Conservation (phyloP, 2,329 filamentous ascomycete species). For the Aspergillus transmontanensis region DNA sequence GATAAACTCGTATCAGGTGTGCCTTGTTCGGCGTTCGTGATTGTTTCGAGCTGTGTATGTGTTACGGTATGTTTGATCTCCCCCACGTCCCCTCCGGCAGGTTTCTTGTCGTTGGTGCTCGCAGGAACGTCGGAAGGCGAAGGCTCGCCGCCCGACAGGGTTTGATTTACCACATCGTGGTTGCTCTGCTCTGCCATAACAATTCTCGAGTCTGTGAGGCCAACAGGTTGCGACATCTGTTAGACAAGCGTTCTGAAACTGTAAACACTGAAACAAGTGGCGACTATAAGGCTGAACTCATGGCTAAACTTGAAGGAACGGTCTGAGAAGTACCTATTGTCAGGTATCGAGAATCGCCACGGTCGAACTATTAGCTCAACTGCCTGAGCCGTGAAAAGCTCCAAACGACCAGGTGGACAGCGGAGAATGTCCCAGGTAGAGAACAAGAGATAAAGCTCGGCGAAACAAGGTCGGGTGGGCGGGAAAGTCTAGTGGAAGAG, state of each 20-base stretch:
- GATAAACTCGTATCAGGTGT: conserved; percentile 24
- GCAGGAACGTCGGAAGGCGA: conserved; percentile 68
- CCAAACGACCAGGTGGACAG: conserved; percentile 34
- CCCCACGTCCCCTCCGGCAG: conserved; percentile 55
- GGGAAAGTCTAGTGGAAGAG: conserved; percentile 16
- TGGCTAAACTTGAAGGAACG: conserved; percentile 22
- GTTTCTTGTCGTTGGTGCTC: conserved; percentile 57
- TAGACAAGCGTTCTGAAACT: conserved; percentile 31
- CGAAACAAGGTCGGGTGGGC: conserved; percentile 19
- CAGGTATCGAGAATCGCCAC: conserved; percentile 48
- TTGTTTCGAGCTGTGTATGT: conserved; percentile 31
- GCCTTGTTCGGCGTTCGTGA: conserved; percentile 25
- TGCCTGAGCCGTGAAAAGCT: conserved; percentile 37
- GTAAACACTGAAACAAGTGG: conserved; percentile 24
- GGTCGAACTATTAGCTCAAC: conserved; percentile 39
- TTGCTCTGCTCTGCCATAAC: conserved; percentile 73
- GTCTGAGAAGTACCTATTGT: conserved; percentile 42
- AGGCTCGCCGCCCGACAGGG: conserved; percentile 66
- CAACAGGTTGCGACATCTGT: conserved; percentile 34
- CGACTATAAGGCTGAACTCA: conserved; percentile 18
- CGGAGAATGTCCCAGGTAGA: conserved; percentile 29
- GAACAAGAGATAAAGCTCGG: conserved; percentile 24
- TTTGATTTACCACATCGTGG: conserved; percentile 73
- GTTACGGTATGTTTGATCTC: conserved; percentile 45
- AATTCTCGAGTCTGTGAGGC: conserved; percentile 55